phyloP scores from a whole-genome alignment of 306 rosid species.

The Casuarina glauca region DNA sequence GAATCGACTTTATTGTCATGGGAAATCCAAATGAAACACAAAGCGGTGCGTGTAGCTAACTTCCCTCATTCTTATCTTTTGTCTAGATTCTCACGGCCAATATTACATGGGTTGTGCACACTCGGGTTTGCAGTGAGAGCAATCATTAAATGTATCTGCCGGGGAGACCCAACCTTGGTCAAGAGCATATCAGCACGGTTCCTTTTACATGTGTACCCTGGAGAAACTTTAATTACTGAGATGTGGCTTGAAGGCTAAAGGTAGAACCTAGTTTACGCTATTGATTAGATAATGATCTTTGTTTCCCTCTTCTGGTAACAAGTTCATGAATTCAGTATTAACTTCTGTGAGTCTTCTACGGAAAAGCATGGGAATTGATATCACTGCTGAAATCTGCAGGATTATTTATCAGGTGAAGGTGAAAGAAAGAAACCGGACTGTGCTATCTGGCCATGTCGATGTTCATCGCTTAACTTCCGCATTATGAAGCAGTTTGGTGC shows the following conservation, averaged over 20 bases:
- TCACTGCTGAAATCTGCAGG: conserved; percentile 48
- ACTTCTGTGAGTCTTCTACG: not conserved
- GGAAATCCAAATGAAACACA: conserved; percentile 6
- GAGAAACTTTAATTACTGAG: conserved; percentile 82
- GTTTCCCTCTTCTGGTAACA: not conserved
- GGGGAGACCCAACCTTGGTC: conserved; percentile 64
- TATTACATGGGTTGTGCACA: conserved; percentile 89
- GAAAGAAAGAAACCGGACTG: conserved; percentile 71
- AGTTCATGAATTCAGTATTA: no score
- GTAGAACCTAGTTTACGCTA: conserved; percentile 36
- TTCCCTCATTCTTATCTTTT: conserved; percentile 5
- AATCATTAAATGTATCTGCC: conserved; percentile 73
- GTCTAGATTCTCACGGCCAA: conserved; percentile 80
- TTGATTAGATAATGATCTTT: conserved; percentile 12
- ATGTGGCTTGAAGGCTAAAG: conserved; percentile 90
- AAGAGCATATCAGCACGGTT: conserved; percentile 77
- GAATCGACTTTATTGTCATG: conserved; percentile 6
- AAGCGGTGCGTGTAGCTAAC: conserved; percentile 12
- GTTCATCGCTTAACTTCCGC: conserved; percentile 51
- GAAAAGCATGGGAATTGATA: conserved; percentile 5
- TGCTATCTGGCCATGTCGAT: conserved; percentile 73
- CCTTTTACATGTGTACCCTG: conserved; percentile 88
- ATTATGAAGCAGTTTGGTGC: conserved; percentile 36
- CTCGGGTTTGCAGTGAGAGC: conserved; percentile 92
- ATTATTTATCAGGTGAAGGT: conserved; percentile 72